Evolutionary conservation across 768 basidiomycete genomes (phyloP), one percentile per base, ranked within the genome.

Genomic region (Russula compacta): DNA sequence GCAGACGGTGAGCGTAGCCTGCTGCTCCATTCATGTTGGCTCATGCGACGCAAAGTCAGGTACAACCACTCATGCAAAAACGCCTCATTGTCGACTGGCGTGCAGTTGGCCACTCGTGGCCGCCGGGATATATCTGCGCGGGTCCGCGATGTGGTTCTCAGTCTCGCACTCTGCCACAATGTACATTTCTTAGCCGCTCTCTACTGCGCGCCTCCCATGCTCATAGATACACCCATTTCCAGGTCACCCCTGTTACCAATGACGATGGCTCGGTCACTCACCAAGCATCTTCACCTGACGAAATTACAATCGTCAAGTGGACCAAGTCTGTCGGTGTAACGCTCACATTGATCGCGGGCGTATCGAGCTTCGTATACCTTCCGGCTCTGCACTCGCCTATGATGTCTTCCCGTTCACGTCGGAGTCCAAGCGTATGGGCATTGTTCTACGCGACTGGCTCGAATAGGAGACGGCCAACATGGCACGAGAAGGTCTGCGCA

Each of bases 391-490:
- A 8, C 71, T 95, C 52, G 75, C 77, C 11, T 98, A 85, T 69
- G 92, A 93, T 58, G 83, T 99, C 60, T 99, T 99, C 75, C 97
- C 97, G 0, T 98, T 99, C 76, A 98, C 95, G 0, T 97, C 93
- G 12, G 97, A 98, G 72, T 94, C 94, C 0, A 98, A 99, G 73
- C 90, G 97, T 33, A 99, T 98, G 97, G 95, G 97, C 36, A 98
- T 98, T 69, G 81, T 99, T 68, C 88, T 98, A 38, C 86, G 89
- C 29, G 95, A 98, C 73, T 98, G 97, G 97, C 78, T 99, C 1
- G 97, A 99, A 68, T 95, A 99, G 71, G 97, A 99, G 74, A 93
- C 90, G 8, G 95, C 87, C 10, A 98, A 99, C 70, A 98, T 99
- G 95, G 95, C 95, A 0, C 79, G 95, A 15, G 97, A 99, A 67